These are phyloP conservation scores for Neoboletus brunneissimus DNA, from an alignment of 768 basidiomycete genomes.

Conservation along the genomic window DNA sequence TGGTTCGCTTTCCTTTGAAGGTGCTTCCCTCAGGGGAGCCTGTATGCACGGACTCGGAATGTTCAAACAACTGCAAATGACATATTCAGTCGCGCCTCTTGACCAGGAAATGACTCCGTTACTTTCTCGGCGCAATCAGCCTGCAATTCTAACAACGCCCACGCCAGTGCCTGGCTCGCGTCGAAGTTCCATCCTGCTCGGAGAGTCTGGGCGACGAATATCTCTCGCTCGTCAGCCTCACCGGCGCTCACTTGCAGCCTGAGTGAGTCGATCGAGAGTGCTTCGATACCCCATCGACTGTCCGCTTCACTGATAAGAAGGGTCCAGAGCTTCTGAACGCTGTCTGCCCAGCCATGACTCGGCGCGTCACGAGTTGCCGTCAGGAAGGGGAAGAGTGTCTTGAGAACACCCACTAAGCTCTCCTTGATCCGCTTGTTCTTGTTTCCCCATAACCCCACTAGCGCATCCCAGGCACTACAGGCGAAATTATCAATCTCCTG, in stretches of 20 bases:
- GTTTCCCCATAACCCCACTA: conserved; percentile 75
- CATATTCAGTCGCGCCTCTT: not conserved
- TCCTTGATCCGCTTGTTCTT: conserved; percentile 79
- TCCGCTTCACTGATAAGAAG: conserved; percentile 61
- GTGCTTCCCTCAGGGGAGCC: conserved; percentile 34
- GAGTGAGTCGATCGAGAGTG: conserved; percentile 62
- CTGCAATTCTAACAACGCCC: conserved; percentile 77
- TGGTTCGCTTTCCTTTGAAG: conserved; percentile 47
- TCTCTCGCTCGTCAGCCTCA: conserved; percentile 23
- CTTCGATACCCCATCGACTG: conserved; percentile 60
- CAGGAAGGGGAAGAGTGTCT: conserved; percentile 70
- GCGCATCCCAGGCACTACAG: conserved; percentile 52
- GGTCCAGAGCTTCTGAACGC: conserved; percentile 52
- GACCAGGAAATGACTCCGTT: conserved; percentile 9
- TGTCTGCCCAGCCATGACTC: conserved; percentile 42
- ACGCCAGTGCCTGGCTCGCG: conserved; percentile 63
- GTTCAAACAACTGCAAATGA: conserved; percentile 51
- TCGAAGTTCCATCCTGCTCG: conserved; percentile 74
- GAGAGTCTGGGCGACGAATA: conserved; percentile 67
- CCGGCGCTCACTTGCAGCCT: conserved; percentile 46
- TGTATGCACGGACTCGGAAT: conserved; percentile 54
- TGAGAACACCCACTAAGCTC: conserved; percentile 69
- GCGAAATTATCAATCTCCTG: conserved; percentile 60
- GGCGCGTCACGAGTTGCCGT: conserved; percentile 35
- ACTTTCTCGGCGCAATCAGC: conserved; percentile 77